Conservation (phyloP, 257 asterid species). For the Vinca minor region DNA sequence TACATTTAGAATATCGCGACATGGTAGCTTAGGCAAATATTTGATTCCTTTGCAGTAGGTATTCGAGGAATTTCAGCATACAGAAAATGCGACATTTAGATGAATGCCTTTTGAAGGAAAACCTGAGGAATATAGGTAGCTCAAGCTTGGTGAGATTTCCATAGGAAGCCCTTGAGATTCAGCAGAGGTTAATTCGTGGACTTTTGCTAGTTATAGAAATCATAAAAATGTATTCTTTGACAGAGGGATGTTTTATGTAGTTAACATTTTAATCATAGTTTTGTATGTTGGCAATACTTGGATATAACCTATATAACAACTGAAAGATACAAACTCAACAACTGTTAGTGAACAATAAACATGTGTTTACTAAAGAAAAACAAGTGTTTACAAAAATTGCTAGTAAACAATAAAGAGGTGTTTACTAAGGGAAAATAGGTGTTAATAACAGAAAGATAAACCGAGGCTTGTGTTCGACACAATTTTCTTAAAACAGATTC, state of each 20-base stretch:
- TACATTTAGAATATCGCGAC: constrained; percentile 5
- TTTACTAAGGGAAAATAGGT: too few species aligned
- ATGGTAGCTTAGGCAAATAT: neutral
- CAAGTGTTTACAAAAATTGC: too few species aligned
- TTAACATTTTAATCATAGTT: neutral
- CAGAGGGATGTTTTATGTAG: neutral
- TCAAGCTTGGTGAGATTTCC: neutral
- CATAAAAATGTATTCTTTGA: neutral
- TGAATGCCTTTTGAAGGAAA: neutral
- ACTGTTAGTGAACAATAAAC: too few species aligned
- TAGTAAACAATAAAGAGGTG: too few species aligned
- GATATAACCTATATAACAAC: too few species aligned
- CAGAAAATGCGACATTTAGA: neutral
- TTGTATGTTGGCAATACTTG: too few species aligned
- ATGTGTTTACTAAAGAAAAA: too few species aligned
- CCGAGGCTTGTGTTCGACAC: too few species aligned
- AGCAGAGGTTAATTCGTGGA: neutral
- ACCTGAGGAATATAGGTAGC: neutral
- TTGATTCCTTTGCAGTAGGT: neutral
- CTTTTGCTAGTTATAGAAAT: neutral
- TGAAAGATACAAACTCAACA: too few species aligned
- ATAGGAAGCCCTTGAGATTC: neutral
- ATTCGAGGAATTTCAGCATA: neutral
- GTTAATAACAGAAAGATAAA: too few species aligned
- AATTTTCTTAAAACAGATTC: too few species aligned